Base-by-base conservation (phyloP, 805 yeast genomes). In the Kodamaea hsintzibuensis region DNA sequence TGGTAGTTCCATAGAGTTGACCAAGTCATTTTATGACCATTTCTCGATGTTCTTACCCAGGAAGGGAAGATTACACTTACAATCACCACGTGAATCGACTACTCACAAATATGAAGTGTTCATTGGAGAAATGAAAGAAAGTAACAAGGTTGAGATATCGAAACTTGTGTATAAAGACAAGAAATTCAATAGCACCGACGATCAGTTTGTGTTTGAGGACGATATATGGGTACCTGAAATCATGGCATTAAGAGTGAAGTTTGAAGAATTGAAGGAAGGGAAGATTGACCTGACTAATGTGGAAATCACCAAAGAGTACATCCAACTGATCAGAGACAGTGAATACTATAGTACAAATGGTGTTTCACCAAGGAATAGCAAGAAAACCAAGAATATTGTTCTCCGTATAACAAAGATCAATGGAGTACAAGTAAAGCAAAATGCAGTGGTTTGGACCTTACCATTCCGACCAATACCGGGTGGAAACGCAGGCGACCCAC, bases 191-290 rank as follows among this genome's bases (percentile, higher is more conserved):
- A 30, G 53, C 68, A 12, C 66, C n/a, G 39, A 47, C 5, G 43
- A 50, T 7, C 25, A 49, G 3, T 17, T 39, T 57, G 13, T 55
- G 42, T 40, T 59, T 50, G 55, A 51, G 44, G 27, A 66, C 48
- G 77, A 77, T 62, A 52, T 74, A 35, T 78, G 76, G 73, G 57
- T 81, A 38, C 75, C 74, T 0, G 62, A 65, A 12, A 57, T 82
- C 2, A 64, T 67, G 8, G 78, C 84, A 2, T 57, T 80, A 3
- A 68, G 84, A 43, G 42, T 83, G 13, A 62, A 66, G 3, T 53
- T 85, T 37, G 91, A 86, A 64, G 67, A 70, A 18, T 55, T 84
- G 17, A 55, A 53, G 7, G 60, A 68, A 0, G 80, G 79, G 0
- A 53, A 63, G 1, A 55, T 82, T 13, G 86, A 84, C 57, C 48